Conservation (phyloP, 208 protist species). For the Herpetomonas tarakana region DNA sequence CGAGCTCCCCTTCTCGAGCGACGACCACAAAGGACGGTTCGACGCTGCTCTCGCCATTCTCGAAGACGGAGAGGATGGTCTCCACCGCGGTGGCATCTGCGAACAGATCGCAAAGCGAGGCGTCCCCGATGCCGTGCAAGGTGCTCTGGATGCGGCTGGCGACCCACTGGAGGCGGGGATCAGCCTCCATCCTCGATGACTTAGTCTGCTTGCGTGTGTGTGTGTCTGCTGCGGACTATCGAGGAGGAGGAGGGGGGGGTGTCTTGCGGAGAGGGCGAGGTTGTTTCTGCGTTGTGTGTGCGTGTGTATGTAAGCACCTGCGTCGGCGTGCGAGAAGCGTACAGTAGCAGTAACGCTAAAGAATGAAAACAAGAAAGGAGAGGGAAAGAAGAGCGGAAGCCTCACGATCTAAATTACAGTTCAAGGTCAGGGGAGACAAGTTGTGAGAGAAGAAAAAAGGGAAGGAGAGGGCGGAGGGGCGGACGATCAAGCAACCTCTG, state of each 20-base stretch:
- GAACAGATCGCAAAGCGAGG: constrained; percentile 55
- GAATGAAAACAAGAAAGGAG: no score
- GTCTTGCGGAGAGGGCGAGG: no score
- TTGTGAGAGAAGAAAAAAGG: constrained; percentile 1
- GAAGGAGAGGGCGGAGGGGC: constrained; percentile 1
- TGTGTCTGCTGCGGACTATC: no score
- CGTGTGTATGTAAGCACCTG: no score
- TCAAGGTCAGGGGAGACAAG: constrained; percentile 2
- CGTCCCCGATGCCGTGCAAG: constrained; percentile 59
- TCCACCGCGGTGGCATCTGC: constrained; percentile 23
- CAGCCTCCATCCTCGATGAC: constrained; percentile 5
- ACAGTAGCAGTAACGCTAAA: no score
- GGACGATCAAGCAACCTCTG: no score
- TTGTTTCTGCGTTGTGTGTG: no score
- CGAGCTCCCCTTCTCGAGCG: constrained; percentile 44
- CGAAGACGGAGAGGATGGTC: constrained; percentile 55
- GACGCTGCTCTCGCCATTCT: constrained; percentile 25
- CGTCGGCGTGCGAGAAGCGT: no score
- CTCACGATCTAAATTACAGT: background rate
- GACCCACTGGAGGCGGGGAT: constrained; percentile 80
- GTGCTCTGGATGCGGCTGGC: constrained; percentile 41
- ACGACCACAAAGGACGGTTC: constrained; percentile 59
- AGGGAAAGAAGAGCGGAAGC: background rate
- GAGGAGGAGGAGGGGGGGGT: no score
- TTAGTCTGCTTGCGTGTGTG: background rate